Percentiles rank a stretch among this genome's conserved stretches.
phyloP scores from a whole-genome alignment of 805 yeast genomes.

The Candida mattraensis region DNA sequence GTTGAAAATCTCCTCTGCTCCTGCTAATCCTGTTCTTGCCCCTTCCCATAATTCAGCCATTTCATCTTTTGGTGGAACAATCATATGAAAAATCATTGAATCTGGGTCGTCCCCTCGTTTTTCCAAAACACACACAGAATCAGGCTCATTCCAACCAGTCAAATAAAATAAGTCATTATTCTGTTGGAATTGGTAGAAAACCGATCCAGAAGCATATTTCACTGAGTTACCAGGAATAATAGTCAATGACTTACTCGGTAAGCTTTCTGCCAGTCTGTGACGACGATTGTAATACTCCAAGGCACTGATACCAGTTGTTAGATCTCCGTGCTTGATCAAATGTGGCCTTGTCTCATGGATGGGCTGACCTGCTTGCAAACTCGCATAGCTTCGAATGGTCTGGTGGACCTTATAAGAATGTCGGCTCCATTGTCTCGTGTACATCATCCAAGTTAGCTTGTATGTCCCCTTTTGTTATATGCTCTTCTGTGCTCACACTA shows the following conservation, averaged over 20 bases:
- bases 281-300: constrained; percentile 79
- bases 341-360: constrained; percentile 82
- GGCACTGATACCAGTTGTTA: constrained; percentile 88
- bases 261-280: constrained; percentile 47
- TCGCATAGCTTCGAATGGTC: constrained; percentile 12
- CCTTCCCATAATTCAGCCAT: constrained; percentile 94
- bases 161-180: constrained; percentile 83
- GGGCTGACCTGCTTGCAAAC: constrained; percentile 71
- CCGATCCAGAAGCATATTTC: constrained; percentile 85
- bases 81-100: constrained; percentile 65
- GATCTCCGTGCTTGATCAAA: constrained; percentile 67
- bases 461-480: too few species aligned
- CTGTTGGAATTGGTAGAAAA: constrained; percentile 90
- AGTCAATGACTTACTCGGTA: constrained; percentile 68
- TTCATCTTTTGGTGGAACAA: constrained; percentile 82
- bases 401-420: too few species aligned
- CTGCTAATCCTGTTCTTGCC: constrained; percentile 79
- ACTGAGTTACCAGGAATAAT: constrained; percentile 70
- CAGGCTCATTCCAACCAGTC: constrained; percentile 93
- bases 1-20: constrained; percentile 80
- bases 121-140: constrained; percentile 67
- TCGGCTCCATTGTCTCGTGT: too few species aligned
- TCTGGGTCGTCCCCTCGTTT: constrained; percentile 53
- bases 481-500: too few species aligned
- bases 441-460: too few species aligned